Percentiles rank a stretch among this genome's conserved stretches.
These are phyloP conservation scores for Kurtzmaniella quercitrusa DNA, from an alignment of 1,139 yeast species.

Conservation along the genomic window DNA sequence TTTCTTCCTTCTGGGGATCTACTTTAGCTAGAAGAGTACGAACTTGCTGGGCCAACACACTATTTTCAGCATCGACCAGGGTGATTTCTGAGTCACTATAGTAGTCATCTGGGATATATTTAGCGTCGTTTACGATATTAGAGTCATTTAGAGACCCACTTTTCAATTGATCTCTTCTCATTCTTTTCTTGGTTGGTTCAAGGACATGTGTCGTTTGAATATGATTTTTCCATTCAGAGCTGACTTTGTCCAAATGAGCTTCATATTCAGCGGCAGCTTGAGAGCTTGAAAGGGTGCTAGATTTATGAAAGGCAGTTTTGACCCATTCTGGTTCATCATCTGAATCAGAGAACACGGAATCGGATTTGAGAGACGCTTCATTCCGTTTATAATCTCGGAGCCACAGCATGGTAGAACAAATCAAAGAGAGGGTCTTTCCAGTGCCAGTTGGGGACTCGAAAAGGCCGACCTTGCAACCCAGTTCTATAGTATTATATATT, in stretches of 20 bases:
- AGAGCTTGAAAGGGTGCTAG: constrained; percentile 13
- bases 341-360: constrained; percentile 25
- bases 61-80: constrained; percentile 15
- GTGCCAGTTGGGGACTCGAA: constrained; percentile 96
- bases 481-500: constrained; percentile 59
- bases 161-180: constrained; percentile 7
- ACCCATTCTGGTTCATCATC: constrained; percentile 67
- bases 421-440: constrained; percentile 84
- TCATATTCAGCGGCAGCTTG: constrained; percentile 34
- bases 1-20: constrained; percentile 19
- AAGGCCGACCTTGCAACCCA: constrained; percentile 64
- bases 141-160: neutral
- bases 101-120: constrained; percentile 39
- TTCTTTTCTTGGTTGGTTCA: constrained; percentile 6
- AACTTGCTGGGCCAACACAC: constrained; percentile 40
- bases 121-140: neutral
- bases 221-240: constrained; percentile 13
- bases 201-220: constrained; percentile 10
- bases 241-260: constrained; percentile 26
- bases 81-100: constrained; percentile 25
- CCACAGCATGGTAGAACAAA: constrained; percentile 88
- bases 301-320: constrained; percentile 35
- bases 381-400: constrained; percentile 54
- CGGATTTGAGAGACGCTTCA: constrained; percentile 32
- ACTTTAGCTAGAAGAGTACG: constrained; percentile 35